Conservation (phyloP, 2,329 filamentous ascomycete species). For the Rhytidhysteron rufulum region DNA sequence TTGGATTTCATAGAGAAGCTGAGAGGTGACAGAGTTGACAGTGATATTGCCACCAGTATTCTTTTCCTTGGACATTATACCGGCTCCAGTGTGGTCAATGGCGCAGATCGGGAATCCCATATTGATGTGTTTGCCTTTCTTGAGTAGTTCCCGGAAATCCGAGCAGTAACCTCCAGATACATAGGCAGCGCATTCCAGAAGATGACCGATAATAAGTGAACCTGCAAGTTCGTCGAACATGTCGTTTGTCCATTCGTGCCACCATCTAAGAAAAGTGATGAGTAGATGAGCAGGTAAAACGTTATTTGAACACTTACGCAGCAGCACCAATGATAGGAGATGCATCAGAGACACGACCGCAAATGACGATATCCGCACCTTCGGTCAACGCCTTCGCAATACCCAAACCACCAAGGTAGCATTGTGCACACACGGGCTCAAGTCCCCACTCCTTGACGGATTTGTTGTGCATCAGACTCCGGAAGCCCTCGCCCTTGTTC, state of each 20-base stretch:
- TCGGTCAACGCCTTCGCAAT: conserved; percentile 36
- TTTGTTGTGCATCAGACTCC: conserved; percentile 38
- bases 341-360: conserved; percentile 40
- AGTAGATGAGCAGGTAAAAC: conserved; percentile 23
- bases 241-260: conserved; percentile 37
- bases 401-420: conserved; percentile 39
- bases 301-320: conserved; percentile 25
- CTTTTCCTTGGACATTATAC: conserved; percentile 46
- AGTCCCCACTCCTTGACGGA: conserved; percentile 30
- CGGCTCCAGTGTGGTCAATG: conserved; percentile 41
- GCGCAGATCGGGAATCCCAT: conserved; percentile 48
- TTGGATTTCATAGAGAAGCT: conserved; percentile 45
- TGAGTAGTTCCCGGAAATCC: conserved; percentile 36
- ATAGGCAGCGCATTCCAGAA: conserved; percentile 43
- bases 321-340: conserved; percentile 39
- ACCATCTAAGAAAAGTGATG: conserved; percentile 22
- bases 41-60: conserved; percentile 29
- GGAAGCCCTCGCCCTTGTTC: conserved; percentile 33
- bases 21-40: conserved; percentile 21
- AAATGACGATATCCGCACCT: conserved; percentile 40
- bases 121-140: conserved; percentile 33
- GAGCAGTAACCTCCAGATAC: conserved; percentile 41
- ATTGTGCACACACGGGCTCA: conserved; percentile 22
- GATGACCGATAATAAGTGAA: conserved; percentile 32
- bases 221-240: conserved; percentile 37